Evolutionary conservation across 106 monocot species (phyloP).

Genomic region (Vanilla planifolia): DNA sequence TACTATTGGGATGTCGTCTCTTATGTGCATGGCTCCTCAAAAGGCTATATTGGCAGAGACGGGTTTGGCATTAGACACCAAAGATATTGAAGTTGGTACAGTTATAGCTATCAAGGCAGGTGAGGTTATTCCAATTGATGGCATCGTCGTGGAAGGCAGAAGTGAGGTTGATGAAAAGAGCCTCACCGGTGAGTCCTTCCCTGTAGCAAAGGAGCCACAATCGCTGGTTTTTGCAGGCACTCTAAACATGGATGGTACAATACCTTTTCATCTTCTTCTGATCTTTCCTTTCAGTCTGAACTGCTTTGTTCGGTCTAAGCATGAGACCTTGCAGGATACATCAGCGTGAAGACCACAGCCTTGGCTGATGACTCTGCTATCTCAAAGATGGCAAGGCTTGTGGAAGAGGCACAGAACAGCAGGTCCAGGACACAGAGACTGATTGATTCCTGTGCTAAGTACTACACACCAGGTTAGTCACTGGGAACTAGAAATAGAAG

Average conservation of each 20-base stretch:
- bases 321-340: constrained; percentile 51
- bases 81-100: constrained; percentile 53
- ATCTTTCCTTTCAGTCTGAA: not conserved
- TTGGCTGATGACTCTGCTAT: constrained; percentile 89
- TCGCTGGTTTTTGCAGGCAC: constrained; percentile 94
- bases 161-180: constrained; percentile 85
- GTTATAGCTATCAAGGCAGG: constrained; percentile 86
- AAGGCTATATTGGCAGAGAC: constrained; percentile 82
- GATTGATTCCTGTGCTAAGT: constrained; percentile 82
- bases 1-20: constrained; percentile 65
- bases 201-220: constrained; percentile 63
- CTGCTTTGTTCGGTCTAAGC: not conserved
- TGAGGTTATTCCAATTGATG: constrained; percentile 88
- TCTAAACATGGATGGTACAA: constrained; percentile 75
- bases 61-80: constrained; percentile 48
- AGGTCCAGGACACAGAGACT: constrained; percentile 76
- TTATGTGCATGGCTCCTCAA: constrained; percentile 90
- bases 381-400: constrained; percentile 85
- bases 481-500: not conserved
- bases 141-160: constrained; percentile 65
- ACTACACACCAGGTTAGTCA: constrained; percentile 86
- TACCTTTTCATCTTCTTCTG: not conserved
- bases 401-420: constrained; percentile 95
- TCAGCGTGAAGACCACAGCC: constrained; percentile 84
- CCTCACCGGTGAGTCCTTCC: constrained; percentile 88